phyloP scores from a whole-genome alignment of 805 yeast species.

The Ascoidea rubescens region DNA sequence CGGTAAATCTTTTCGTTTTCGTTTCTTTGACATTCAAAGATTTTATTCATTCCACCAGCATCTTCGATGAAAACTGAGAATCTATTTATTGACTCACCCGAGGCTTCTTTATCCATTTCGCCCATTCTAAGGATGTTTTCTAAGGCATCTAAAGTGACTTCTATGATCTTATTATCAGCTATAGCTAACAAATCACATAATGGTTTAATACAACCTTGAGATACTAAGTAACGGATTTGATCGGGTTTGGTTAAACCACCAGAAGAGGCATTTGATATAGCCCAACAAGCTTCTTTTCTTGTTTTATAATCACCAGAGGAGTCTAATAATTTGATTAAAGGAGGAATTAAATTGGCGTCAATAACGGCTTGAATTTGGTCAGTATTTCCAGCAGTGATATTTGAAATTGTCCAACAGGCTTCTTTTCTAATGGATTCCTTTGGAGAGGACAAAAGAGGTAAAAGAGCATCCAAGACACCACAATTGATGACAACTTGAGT shows the following conservation, averaged over 20 bases:
- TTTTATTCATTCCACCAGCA: constrained; percentile 97
- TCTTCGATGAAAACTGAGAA: constrained; percentile 90
- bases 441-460: constrained; percentile 64
- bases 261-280: constrained; percentile 92
- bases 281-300: constrained; percentile 99
- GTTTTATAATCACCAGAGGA: constrained; percentile 86
- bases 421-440: constrained; percentile 92
- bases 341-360: constrained; percentile 88
- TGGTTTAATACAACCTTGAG: constrained; percentile 95
- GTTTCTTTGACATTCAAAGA: constrained; percentile 82
- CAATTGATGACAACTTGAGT: constrained; percentile 90
- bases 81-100: constrained; percentile 58
- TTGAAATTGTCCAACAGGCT: constrained; percentile 98
- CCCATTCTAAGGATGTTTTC: constrained; percentile 92
- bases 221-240: constrained; percentile 82
- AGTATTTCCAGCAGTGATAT: constrained; percentile 93
- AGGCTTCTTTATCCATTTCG: constrained; percentile 75
- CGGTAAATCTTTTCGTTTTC: constrained; percentile 85
- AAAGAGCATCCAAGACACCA: constrained; percentile 79
- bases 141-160: constrained; percentile 89
- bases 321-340: constrained; percentile 63
- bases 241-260: constrained; percentile 90
- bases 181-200: constrained; percentile 81
- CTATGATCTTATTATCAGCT: constrained; percentile 84
- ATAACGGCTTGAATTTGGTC: constrained; percentile 96